Evolutionary conservation across 2,329 filamentous ascomycete species (phyloP).

Genomic region (Tolypocladium paradoxum): DNA sequence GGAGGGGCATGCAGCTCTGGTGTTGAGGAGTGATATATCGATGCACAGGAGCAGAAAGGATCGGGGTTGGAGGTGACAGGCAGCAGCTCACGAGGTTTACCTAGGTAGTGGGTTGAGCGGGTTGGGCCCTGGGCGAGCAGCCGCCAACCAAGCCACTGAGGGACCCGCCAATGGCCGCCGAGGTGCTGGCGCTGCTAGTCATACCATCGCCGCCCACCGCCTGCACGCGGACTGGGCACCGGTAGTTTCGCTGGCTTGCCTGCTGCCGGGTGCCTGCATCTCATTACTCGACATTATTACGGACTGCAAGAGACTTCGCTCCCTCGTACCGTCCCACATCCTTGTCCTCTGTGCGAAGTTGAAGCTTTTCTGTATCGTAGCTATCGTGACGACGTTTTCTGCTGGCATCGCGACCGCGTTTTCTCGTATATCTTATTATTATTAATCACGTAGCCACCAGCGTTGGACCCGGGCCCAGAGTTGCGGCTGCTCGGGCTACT

Average conservation of each 20-base stretch:
- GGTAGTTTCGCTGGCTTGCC: neutral
- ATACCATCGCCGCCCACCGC: neutral
- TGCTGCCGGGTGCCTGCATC: neutral
- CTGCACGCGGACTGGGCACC: neutral
- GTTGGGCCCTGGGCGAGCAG: neutral
- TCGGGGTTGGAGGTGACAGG: neutral
- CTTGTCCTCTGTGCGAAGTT: too few species aligned
- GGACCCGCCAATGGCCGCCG: neutral
- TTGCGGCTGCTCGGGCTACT: too few species aligned
- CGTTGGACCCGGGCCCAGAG: too few species aligned
- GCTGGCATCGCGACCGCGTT: too few species aligned
- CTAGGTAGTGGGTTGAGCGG: neutral
- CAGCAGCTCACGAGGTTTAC: neutral
- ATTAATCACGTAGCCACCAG: too few species aligned
- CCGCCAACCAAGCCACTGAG: neutral
- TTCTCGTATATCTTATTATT: too few species aligned
- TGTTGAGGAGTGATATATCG: neutral
- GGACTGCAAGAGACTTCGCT: too few species aligned
- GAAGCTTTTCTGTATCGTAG: too few species aligned
- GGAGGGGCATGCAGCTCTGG: neutral
- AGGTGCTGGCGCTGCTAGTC: neutral
- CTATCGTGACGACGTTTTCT: too few species aligned
- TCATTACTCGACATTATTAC: neutral
- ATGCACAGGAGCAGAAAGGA: neutral
- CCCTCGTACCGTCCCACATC: too few species aligned